Conservation (phyloP, 805 yeast genomes). For the Kazachstania bromeliacearum region DNA sequence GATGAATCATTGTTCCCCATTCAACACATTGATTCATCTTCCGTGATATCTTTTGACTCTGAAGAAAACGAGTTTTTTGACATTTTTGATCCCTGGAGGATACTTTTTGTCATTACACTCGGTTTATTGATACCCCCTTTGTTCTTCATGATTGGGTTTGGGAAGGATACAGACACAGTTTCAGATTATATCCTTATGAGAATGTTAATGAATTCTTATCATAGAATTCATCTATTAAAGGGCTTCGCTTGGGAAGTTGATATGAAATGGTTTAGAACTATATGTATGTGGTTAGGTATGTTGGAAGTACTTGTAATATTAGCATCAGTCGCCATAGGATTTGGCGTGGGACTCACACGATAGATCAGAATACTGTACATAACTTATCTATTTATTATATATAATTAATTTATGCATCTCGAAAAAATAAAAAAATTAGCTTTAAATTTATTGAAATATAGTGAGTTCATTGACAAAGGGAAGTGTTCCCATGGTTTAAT, state of each 20-base stretch:
- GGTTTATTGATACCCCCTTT: constrained; percentile 22
- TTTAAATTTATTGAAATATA: too few relatives aligned
- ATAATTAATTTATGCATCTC: too few relatives aligned
- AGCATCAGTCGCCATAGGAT: constrained; percentile 38
- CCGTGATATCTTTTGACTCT: constrained; percentile 14
- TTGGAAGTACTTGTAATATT: constrained; percentile 22
- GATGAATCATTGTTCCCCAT: too few relatives aligned
- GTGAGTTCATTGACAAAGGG: too few relatives aligned
- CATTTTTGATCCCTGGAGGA: constrained; percentile 14
- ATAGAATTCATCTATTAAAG: constrained; percentile 14
- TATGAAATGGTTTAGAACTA: constrained; percentile 19
- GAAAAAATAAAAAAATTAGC: too few relatives aligned
- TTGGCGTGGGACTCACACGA: constrained; percentile 32
- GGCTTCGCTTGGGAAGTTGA: constrained; percentile 26
- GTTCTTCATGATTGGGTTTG: constrained; percentile 20
- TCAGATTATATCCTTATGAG: constrained; percentile 16
- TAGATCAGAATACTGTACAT: too few relatives aligned
- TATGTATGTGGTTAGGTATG: constrained; percentile 29
- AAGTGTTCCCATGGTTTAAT: too few relatives aligned
- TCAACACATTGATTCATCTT: constrained; percentile 16
- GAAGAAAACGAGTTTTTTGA: constrained; percentile 7
- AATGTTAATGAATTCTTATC: constrained; percentile 15
- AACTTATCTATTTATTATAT: too few relatives aligned
- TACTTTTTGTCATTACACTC: constrained; percentile 7
- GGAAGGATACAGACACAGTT: constrained; percentile 5